Evolutionary conservation across 2,329 filamentous ascomycete species (phyloP).

Genomic region (Aspergillus spinulosporus): DNA sequence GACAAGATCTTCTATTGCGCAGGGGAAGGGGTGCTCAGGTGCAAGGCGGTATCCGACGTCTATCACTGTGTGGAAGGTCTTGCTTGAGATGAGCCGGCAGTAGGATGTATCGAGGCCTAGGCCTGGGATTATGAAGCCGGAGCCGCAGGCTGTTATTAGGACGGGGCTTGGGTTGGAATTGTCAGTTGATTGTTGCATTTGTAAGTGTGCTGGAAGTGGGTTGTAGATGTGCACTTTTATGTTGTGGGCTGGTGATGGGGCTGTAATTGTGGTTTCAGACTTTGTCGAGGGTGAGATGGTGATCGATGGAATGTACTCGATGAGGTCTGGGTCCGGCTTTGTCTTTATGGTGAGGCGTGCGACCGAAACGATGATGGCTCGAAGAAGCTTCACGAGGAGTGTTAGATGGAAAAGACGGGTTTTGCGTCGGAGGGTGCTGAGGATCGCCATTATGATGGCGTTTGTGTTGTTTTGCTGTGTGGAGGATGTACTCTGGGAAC

Average conservation of each 20-base stretch:
- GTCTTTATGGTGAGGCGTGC: not conserved
- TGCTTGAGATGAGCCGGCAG: conserved; percentile 25
- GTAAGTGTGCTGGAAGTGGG: not conserved
- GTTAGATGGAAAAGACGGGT: not conserved
- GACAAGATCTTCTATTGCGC: conserved; percentile 38
- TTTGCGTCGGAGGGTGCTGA: not conserved
- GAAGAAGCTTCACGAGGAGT: not conserved
- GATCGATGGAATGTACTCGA: conserved; percentile 23
- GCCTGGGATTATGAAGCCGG: conserved; percentile 31
- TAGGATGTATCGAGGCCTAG: conserved; percentile 33
- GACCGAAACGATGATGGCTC: not conserved
- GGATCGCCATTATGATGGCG: not conserved
- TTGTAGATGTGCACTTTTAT: conserved; percentile 33
- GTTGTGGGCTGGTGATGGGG: conserved; percentile 13
- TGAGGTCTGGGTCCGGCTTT: conserved; percentile 24
- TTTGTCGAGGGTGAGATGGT: not conserved
- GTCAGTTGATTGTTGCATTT: not conserved
- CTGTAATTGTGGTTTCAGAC: conserved; percentile 10
- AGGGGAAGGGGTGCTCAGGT: conserved; percentile 42
- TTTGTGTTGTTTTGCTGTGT: not conserved
- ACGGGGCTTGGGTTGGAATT: conserved; percentile 20
- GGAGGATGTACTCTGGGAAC: not conserved
- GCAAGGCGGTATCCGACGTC: conserved; percentile 42
- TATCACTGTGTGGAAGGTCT: conserved; percentile 32
- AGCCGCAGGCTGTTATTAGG: conserved; percentile 34